Percentiles rank a stretch among this genome's conserved stretches.
These are phyloP conservation scores for Arachis hypogaea DNA, from an alignment of 306 rosid species.

Conservation along the genomic window DNA sequence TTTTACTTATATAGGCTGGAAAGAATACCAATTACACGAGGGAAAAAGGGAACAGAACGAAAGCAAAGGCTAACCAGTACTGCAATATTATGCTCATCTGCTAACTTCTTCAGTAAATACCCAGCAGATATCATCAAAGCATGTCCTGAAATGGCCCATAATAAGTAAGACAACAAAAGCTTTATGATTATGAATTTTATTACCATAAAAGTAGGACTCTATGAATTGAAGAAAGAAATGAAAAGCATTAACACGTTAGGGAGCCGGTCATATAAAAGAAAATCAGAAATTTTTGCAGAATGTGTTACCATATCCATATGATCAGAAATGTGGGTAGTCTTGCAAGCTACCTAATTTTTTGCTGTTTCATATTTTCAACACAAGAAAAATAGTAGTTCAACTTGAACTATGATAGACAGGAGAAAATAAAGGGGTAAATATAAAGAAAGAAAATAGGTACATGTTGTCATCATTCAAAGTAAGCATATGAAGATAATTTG, in stretches of 20 bases:
- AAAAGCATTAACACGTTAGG: slow-evolving; percentile 23
- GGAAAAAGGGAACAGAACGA: slow-evolving; percentile 21
- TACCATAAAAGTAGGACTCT: slow-evolving; percentile 16
- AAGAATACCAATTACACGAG: slow-evolving; percentile 26
- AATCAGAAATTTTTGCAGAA: slow-evolving; percentile 8
- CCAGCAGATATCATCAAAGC: slow-evolving; percentile 90
- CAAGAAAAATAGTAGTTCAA: slow-evolving; percentile 6
- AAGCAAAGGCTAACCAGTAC: slow-evolving; percentile 60
- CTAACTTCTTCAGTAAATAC: slow-evolving; percentile 75
- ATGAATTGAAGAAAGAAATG: slow-evolving; percentile 11
- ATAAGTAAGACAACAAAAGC: slow-evolving; percentile 31
- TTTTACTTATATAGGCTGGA: slow-evolving; percentile 19
- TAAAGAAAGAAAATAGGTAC: slow-evolving; percentile 30
- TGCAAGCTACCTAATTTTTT: slow-evolving; percentile 4
- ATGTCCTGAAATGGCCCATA: slow-evolving; percentile 63
- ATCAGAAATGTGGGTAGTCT: neutral
- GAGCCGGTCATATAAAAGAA: neutral
- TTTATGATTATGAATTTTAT: neutral
- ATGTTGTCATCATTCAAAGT: slow-evolving; percentile 10
- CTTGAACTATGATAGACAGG: slow-evolving; percentile 21
- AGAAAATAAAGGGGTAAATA: neutral
- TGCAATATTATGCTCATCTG: slow-evolving; percentile 77
- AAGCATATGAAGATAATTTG: slow-evolving; percentile 32
- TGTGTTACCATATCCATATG: slow-evolving; percentile 20
- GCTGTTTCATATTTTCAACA: neutral